Percentiles rank a stretch among this genome's conserved stretches.
Evolutionary conservation across 768 basidiomycete species (phyloP).

Genomic region (Dendrothele bispora): DNA sequence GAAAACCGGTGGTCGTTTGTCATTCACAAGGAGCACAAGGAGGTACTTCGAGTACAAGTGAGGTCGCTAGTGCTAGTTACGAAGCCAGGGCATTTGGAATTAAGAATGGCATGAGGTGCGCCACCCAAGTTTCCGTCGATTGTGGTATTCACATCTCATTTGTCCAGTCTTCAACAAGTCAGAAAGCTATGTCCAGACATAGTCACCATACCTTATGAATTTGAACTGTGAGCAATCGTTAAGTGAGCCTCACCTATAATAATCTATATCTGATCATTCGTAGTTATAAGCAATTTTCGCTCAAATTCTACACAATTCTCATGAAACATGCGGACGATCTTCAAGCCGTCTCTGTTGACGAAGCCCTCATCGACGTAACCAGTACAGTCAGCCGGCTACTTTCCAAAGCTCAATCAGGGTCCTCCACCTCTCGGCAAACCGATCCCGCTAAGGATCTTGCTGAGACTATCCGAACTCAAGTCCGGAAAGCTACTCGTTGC

Average conservation of each 20-base stretch:
- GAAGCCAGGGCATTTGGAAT: conserved; percentile 89
- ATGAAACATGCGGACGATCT: conserved; percentile 89
- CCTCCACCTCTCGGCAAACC: conserved; percentile 15
- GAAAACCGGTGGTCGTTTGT: conserved; percentile 92
- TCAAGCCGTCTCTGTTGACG: conserved; percentile 95
- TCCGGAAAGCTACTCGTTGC: conserved; percentile 79
- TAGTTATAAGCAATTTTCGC: conserved; percentile 82
- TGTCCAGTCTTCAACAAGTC: conserved; percentile 72
- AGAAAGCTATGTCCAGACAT: conserved; percentile 72
- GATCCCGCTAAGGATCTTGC: conserved; percentile 81
- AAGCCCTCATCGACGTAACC: conserved; percentile 90
- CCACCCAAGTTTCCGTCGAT: neutral
- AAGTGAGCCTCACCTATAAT: no score
- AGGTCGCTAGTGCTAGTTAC: conserved; percentile 93
- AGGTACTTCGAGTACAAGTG: conserved; percentile 81
- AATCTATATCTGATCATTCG: neutral
- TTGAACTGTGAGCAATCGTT: conserved; percentile 64
- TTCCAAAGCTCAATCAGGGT: conserved; percentile 23
- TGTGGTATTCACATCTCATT: no score
- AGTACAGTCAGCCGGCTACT: conserved; percentile 47
- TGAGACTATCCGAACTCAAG: conserved; percentile 74
- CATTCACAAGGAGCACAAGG: conserved; percentile 84
- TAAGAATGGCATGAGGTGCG: conserved; percentile 92
- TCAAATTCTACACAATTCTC: conserved; percentile 90
- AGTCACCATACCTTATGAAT: conserved; percentile 89